Evolutionary conservation across 768 basidiomycete species (phyloP).

Genomic region (Lactifluus rugatus): DNA sequence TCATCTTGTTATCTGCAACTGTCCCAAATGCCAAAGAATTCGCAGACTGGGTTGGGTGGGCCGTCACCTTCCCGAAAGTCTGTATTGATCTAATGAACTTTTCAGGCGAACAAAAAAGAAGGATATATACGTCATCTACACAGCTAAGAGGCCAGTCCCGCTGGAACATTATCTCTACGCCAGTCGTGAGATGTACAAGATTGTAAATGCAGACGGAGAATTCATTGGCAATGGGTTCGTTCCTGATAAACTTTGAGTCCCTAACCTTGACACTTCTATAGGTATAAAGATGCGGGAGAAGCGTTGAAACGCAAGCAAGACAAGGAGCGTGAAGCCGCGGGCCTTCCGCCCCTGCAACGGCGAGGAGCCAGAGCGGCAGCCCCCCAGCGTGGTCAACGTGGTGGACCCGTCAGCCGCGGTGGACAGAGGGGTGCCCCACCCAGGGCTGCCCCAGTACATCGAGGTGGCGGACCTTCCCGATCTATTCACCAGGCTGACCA

Average conservation of each 20-base stretch:
- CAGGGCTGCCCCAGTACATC: slow-evolving; percentile 29
- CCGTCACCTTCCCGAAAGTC: background rate
- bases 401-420: slow-evolving; percentile 38
- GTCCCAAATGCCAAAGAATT: slow-evolving; percentile 98
- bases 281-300: slow-evolving; percentile 86
- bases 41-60: slow-evolving; percentile 98
- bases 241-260: background rate
- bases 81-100: background rate
- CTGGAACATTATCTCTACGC: slow-evolving; percentile 96
- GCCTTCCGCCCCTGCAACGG: slow-evolving; percentile 75
- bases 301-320: slow-evolving; percentile 90
- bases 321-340: slow-evolving; percentile 94
- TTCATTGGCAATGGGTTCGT: slow-evolving; percentile 64
- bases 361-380: slow-evolving; percentile 72
- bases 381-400: slow-evolving; percentile 37
- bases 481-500: slow-evolving; percentile 72
- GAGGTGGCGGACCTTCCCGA: slow-evolving; percentile 34
- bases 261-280: slow-evolving; percentile 24
- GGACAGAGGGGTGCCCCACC: slow-evolving; percentile 26
- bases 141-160: slow-evolving; percentile 90
- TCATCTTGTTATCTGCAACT: slow-evolving; percentile 93
- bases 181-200: slow-evolving; percentile 86
- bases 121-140: slow-evolving; percentile 98
- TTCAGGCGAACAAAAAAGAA: slow-evolving; percentile 95
- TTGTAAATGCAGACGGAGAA: slow-evolving; percentile 72